Evolutionary conservation across 495 filamentous ascomycete genomes (phyloP), one percentile per base, ranked within the genome.

Genomic region (Physcia stellaris): DNA sequence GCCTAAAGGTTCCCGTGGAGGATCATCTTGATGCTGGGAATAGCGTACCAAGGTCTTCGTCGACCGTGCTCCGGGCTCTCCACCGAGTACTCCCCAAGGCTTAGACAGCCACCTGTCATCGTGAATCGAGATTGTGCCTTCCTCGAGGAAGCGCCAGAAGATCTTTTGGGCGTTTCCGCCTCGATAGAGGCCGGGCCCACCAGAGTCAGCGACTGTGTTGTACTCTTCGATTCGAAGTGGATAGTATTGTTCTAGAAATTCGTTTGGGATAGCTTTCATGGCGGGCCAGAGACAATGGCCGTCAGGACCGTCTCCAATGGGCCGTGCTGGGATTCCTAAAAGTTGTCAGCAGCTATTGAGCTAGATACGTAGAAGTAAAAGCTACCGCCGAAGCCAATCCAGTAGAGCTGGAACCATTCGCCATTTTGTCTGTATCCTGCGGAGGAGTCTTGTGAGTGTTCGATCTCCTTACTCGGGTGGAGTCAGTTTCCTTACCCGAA

Each of bases 51-150:
- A 37, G 0, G 51, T 36, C 42, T 70, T 70, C 6, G 52, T 55
- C 15, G 60, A 66, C 16, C 66, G 44, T 3, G 50, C 48, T 0
- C 65, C 66, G 0, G 66, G 65, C 39, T 61, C 59, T 0, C 66
- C 64, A 2, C 65, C 64, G 17, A 61, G 53, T 0, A 69, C 46
- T 4, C 65, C 66, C 65, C 64, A 70, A 5, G 64, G 65, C 46
- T 66, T 67, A 4, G 64, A 68, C 37, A 70, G 60, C 66, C 65
- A 68, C 4, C 66, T 46, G 37, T 68, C 66, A 39, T 70, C 66
- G 31, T 70, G 64, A 3, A 67, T 49, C 35, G 60, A 67, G 42
- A 70, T 62, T 24, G 62, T 57, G 0, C 64, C 64, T 6, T 64
- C 55, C 9, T 53, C 54, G 3, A 68, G 40, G 47, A 68, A 68